Evolutionary conservation across 257 asterid genomes (phyloP), one percentile per base, ranked within the genome.

Genomic region (Plectranthus barbatus): DNA sequence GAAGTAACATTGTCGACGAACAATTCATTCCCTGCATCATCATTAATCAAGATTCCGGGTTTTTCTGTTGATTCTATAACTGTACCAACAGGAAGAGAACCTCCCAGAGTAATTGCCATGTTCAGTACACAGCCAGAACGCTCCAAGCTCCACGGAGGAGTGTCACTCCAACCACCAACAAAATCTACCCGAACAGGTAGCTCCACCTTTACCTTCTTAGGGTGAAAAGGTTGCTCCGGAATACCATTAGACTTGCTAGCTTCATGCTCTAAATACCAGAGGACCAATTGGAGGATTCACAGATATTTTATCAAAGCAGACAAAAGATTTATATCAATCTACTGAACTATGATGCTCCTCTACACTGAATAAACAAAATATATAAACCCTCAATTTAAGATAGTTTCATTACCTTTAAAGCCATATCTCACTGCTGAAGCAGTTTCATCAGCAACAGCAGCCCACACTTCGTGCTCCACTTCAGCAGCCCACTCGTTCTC

Each of bases 111-210:
- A 69, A 93, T 87, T 71, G 99, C 99, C 97, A 90, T 87, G 83
- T 93, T 89, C 64, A 93, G 77, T 65, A 89, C 97, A 48, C 94
- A 87, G 33, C 99, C 99, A 20, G 84, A 83, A 56, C 97, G 99
- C 74, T 93, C 96, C 80, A 87, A 80, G 80, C 97, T 93, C 97
- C 99, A 92, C 14, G 97, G 97, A 72, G 95, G 99, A 63, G 95
- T 90, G 67, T 93, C 97, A 56, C 97, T 93, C 99, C 99, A 93
- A 39, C 97, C 97, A 50, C 99, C 99, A 40, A 79, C 95, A 78
- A 93, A 93, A 80, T 93, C 95, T 66, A 90, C 96, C 44, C 96
- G 85, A 69, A 93, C 99, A 11, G 99, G 97, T 72, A 93, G 72
- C 77, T 93, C 97, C 64, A 84, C 87, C 81, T 75, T 90, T 72